Evolutionary conservation across 2,329 filamentous ascomycete species (phyloP).

Genomic region (Aspergillus transmontanensis): DNA sequence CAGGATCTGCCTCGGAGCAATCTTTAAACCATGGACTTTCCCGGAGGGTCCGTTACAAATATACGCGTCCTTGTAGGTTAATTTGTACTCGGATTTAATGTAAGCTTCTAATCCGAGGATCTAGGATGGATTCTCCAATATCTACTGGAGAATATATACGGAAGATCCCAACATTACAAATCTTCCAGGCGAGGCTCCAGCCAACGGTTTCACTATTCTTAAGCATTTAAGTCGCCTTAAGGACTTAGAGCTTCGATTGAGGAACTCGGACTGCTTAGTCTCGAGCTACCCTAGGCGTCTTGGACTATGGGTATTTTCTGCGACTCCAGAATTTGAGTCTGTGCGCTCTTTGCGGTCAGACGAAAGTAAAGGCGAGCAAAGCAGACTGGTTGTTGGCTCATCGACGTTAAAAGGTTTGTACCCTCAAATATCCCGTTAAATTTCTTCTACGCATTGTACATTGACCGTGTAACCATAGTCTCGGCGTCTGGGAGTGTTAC

Average conservation of each 20-base stretch:
- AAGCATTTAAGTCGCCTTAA: constrained; percentile 44
- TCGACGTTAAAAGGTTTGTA: constrained; percentile 37
- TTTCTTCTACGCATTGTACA: background rate
- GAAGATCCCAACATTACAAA: constrained; percentile 37
- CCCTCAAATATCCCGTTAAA: background rate
- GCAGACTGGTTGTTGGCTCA: constrained; percentile 33
- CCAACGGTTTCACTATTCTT: constrained; percentile 41
- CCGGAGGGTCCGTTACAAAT: constrained; percentile 45
- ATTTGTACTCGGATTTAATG: background rate
- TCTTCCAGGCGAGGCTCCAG: constrained; percentile 33
- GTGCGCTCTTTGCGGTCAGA: constrained; percentile 32
- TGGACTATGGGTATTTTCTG: constrained; percentile 45
- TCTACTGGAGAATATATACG: constrained; percentile 47
- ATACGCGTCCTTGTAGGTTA: constrained; percentile 44
- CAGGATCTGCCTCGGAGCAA: constrained; percentile 27
- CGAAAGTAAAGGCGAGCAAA: constrained; percentile 28
- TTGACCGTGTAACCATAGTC: constrained; percentile 25
- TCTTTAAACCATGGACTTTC: constrained; percentile 46
- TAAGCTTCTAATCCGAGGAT: constrained; percentile 23
- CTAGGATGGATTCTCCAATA: constrained; percentile 46
- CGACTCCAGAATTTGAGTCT: constrained; percentile 40
- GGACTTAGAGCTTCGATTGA: constrained; percentile 39
- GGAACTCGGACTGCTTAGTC: constrained; percentile 41
- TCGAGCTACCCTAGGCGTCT: constrained; percentile 40
- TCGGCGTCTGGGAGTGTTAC: constrained; percentile 39